Base-by-base conservation (phyloP, 495 filamentous ascomycete genomes). In the Emericellopsis terricola region DNA sequence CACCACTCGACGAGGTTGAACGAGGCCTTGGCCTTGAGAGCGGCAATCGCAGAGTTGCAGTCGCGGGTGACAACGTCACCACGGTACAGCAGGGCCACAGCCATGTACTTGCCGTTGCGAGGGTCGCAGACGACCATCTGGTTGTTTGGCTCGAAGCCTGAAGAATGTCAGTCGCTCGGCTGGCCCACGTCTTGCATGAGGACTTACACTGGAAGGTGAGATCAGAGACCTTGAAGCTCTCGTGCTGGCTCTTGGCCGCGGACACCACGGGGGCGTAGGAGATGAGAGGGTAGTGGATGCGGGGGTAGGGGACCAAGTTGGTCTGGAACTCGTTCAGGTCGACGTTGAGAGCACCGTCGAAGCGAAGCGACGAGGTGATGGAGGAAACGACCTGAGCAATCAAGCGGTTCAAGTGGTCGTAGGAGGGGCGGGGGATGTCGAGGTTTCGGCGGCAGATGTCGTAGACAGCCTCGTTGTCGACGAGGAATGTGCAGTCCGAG, bases 41-140 rank as follows among this genome's bases (percentile, higher is more conserved):
- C 80, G 31, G 85, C 84, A 28, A 97, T 84, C 31, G 89, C 91
- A 38, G 57, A 68, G 61, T 92, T 80, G 46, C 81, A 81, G 47
- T 97, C 91, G 57, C 89, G 91, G 55, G 89, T 83, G 27, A 96
- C 82, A 44, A 96, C 89, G 52, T 96, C 89, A 55, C 89, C 89
- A 55, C 89, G 89, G 73, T 97, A 97, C 50, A 97, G 69, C 55
- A 97, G 60, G 58, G 85, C 94, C 41, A 87, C 93, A 40, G 89
- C 89, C 89, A 97, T 97, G 72, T 96, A 97, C 72, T 96, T 96
- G 56, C 89, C 89, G 56, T 92, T 87, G 52, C 84, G 82, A 41
- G 89, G 91, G 56, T 97, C 87, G 60, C 89, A 97, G 71, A 93
- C 94, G 51, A 97, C 89, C 89, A 96, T 96, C 75, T 96, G 89